Evolutionary conservation across 108 stramenopile species (phyloP), one percentile per base, ranked within the genome.

Genomic region (Cylindrotheca fusiformis): DNA sequence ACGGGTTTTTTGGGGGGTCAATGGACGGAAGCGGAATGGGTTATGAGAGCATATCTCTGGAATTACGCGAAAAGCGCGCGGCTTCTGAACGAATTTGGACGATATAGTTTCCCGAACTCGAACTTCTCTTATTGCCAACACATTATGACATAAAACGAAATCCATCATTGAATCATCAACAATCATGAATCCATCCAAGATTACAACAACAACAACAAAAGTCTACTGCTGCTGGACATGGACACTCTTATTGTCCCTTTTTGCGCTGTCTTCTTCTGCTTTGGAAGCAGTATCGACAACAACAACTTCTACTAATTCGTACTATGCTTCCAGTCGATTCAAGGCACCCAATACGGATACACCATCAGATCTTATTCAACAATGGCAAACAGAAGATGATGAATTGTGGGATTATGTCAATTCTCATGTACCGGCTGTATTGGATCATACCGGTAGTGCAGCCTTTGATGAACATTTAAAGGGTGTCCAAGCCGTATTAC

Each of bases 401-500:
- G 29, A 36, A 12, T 71, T 86, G 10, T 74, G 79, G 63, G 32
- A 69, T 18, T 86, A 78, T 57, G 79, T 86, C 2, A 57, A 74
- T 17, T 55, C 69, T 52, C 33, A 74, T 12, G 76, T 86, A n/a
- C 84, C 84, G 1, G 73, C 64, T 19, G 81, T 86, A n/a, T 60
- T 86, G 55, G 79, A 86, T 27, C 84, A 86, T 51, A 86, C 84
- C 0, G 86, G 83, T n/a, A 73, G 71, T 25, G 72, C 76, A 29
- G 79, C 81, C 14, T 88, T 88, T 60, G 86, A 88, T 69, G 79
- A 77, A 32, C 87, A 88, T 58, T 59, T 88, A 76, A 59, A 17
- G 36, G 87, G 87, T 1, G 87, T 88, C 14, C 83, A 85, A 51
- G 67, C 75, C 0, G 65, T 88, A 17, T 57, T 88, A 58, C 60